Conservation (phyloP, 2,329 filamentous ascomycete genomes). For the Seiridium cupressi region DNA sequence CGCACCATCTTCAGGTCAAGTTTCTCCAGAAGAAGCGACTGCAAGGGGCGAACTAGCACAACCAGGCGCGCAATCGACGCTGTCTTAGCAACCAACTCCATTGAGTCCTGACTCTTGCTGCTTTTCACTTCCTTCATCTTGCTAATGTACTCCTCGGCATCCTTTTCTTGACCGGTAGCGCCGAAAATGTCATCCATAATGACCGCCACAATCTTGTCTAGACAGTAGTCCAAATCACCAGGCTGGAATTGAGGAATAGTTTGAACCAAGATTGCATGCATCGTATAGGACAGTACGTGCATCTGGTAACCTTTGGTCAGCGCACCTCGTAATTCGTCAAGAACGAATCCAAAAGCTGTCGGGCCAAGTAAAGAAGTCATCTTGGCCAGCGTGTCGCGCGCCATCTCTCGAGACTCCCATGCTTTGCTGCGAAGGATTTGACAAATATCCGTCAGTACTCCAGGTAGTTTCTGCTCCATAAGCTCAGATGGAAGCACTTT, state of each 20-base stretch:
- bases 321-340: slow-evolving; percentile 84
- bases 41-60: slow-evolving; percentile 75
- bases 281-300: slow-evolving; percentile 90
- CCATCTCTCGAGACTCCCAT: slow-evolving; percentile 86
- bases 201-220: slow-evolving; percentile 73
- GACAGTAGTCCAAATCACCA: slow-evolving; percentile 87
- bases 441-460: slow-evolving; percentile 86
- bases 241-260: slow-evolving; percentile 70
- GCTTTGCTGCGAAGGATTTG: slow-evolving; percentile 89
- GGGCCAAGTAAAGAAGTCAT: slow-evolving; percentile 81
- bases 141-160: slow-evolving; percentile 90
- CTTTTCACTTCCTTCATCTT: slow-evolving; percentile 98
- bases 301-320: slow-evolving; percentile 86
- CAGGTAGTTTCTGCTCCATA: slow-evolving; percentile 72
- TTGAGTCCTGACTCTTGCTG: slow-evolving; percentile 96
- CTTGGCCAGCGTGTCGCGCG: slow-evolving; percentile 81
- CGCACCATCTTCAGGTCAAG: slow-evolving; percentile 78
- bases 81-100: slow-evolving; percentile 86
- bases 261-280: slow-evolving; percentile 84
- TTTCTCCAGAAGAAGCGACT: slow-evolving; percentile 76
- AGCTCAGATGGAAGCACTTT: slow-evolving; percentile 73
- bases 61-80: slow-evolving; percentile 73
- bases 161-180: slow-evolving; percentile 88
- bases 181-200: slow-evolving; percentile 99
- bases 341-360: slow-evolving; percentile 83